Conservation (phyloP, 306 rosid species). For the Psophocarpus tetragonolobus region DNA sequence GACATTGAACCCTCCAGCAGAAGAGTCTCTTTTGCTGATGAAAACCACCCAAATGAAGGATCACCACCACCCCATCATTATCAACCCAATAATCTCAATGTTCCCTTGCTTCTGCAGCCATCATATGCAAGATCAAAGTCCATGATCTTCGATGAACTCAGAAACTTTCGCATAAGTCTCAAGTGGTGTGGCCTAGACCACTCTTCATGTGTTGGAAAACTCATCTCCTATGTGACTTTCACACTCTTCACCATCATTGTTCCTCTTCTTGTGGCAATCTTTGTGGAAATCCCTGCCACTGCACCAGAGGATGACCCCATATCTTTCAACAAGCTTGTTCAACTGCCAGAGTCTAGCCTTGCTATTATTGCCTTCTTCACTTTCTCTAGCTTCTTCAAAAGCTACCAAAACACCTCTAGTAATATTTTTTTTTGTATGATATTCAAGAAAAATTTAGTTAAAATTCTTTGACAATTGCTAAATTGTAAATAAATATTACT, state of each 20-base stretch:
- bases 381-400: constrained; percentile 61
- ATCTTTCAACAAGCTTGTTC: constrained; percentile 74
- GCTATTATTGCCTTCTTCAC: constrained; percentile 70
- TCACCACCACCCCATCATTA: not conserved
- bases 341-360: constrained; percentile 70
- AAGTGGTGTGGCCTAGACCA: constrained; percentile 91
- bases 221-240: constrained; percentile 61
- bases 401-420: constrained; percentile 35
- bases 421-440: no score
- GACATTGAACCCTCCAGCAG: constrained; percentile 34
- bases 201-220: constrained; percentile 56
- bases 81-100: constrained; percentile 12
- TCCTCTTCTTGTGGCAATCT: constrained; percentile 51
- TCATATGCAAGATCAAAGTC: constrained; percentile 59
- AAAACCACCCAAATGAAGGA: not conserved
- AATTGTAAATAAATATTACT: no score
- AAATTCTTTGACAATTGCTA: no score
- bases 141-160: constrained; percentile 56
- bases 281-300: constrained; percentile 41
- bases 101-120: constrained; percentile 69
- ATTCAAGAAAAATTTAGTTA: no score
- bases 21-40: constrained; percentile 31
- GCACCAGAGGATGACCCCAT: constrained; percentile 53
- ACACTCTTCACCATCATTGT: constrained; percentile 53
- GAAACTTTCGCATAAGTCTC: constrained; percentile 62